Conservation (phyloP, 2,329 filamentous ascomycete genomes). For the Trichophyton schoenleinii region DNA sequence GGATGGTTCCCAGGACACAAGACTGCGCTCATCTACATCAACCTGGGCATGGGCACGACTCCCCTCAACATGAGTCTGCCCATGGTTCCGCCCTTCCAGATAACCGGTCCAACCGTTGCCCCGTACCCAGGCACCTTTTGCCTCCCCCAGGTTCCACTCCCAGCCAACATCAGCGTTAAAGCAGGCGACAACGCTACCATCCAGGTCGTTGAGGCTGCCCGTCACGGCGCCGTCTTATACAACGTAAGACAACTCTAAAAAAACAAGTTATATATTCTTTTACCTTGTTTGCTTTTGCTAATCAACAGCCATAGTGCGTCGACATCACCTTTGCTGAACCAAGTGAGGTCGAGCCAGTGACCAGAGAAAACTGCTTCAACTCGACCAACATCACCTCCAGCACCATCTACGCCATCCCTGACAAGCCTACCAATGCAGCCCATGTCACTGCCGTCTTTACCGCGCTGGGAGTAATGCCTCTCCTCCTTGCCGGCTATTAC, state of each 20-base stretch:
- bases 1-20: constrained; percentile 91
- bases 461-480: constrained; percentile 17
- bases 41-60: constrained; percentile 71
- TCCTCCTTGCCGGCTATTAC: constrained; percentile 16
- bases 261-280: not conserved
- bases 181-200: constrained; percentile 84
- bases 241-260: constrained; percentile 45
- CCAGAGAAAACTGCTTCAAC: constrained; percentile 78
- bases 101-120: constrained; percentile 66
- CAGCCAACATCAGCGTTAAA: constrained; percentile 55
- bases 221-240: constrained; percentile 72
- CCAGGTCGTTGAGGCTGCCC: constrained; percentile 69
- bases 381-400: constrained; percentile 51
- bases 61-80: constrained; percentile 77
- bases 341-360: constrained; percentile 54
- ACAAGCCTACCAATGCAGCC: constrained; percentile 7
- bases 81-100: constrained; percentile 69
- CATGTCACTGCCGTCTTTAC: constrained; percentile 6
- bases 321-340: constrained; percentile 86
- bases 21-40: constrained; percentile 75
- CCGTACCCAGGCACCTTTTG: constrained; percentile 85
- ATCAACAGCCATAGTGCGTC: constrained; percentile 54
- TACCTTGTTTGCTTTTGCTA: not conserved
- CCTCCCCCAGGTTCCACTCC: constrained; percentile 76
- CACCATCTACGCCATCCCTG: constrained; percentile 9